Evolutionary conservation across 2,329 filamentous ascomycete species (phyloP).

Genomic region (Bimuria novae-zelandiae): DNA sequence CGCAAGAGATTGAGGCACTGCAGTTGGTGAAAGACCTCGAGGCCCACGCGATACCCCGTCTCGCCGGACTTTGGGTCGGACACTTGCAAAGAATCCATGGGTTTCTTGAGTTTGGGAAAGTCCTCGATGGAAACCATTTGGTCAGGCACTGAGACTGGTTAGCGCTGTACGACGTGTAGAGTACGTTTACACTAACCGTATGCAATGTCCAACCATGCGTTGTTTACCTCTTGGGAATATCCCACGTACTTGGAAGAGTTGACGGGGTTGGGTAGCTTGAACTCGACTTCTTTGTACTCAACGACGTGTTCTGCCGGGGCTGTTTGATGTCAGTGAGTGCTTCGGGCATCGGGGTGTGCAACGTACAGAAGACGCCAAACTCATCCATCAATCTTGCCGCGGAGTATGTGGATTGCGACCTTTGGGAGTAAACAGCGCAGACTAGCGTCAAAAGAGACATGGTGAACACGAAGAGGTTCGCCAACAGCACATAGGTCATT

Average conservation of each 20-base stretch:
- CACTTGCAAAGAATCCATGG: constrained; percentile 58
- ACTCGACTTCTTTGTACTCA: constrained; percentile 33
- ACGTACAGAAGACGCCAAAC: constrained; percentile 36
- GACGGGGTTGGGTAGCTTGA: constrained; percentile 32
- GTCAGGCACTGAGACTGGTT: constrained; percentile 57
- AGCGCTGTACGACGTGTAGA: constrained; percentile 24
- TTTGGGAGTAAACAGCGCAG: constrained; percentile 39
- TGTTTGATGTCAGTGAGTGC: constrained; percentile 9
- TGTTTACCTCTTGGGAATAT: constrained; percentile 60
- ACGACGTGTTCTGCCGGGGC: constrained; percentile 38
- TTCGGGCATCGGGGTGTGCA: too few relatives aligned
- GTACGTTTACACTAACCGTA: constrained; percentile 41
- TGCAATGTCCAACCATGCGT: constrained; percentile 61
- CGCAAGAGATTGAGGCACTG: constrained; percentile 44
- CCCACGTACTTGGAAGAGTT: constrained; percentile 56
- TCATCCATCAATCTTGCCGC: constrained; percentile 39
- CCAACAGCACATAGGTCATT: constrained; percentile 35
- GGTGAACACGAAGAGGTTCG: constrained; percentile 42
- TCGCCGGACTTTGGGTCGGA: constrained; percentile 61
- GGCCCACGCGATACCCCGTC: constrained; percentile 62
- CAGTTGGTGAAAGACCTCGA: constrained; percentile 62
- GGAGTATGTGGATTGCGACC: constrained; percentile 25
- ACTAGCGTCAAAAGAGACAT: constrained; percentile 36
- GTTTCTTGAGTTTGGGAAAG: constrained; percentile 59
- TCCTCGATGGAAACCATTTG: constrained; percentile 63